phyloP scores from a whole-genome alignment of 2,329 filamentous ascomycete genomes.

The Phaeosphaeria sp. region DNA sequence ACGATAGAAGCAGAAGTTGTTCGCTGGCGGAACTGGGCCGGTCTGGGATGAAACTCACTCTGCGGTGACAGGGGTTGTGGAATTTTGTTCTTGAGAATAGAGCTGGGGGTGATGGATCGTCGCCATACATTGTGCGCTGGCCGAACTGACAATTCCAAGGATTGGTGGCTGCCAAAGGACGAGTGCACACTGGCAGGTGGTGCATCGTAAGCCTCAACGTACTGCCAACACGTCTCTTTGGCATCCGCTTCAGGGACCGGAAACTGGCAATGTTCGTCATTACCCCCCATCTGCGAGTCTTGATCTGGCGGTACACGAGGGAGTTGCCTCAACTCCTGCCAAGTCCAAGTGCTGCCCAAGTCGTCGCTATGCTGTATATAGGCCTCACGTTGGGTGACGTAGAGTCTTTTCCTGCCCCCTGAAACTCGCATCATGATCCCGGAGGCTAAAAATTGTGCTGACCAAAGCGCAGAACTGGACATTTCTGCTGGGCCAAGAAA shows the following conservation, averaged over 20 bases:
- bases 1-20: constrained; percentile 38
- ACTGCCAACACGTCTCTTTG: constrained; percentile 71
- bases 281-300: constrained; percentile 39
- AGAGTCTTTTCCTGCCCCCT: constrained; percentile 68
- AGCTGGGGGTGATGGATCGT: constrained; percentile 42
- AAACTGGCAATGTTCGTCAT: constrained; percentile 44
- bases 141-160: constrained; percentile 40
- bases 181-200: constrained; percentile 53
- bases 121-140: constrained; percentile 44
- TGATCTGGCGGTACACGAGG: constrained; percentile 61
- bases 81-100: constrained; percentile 39
- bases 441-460: constrained; percentile 71
- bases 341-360: constrained; percentile 66
- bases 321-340: constrained; percentile 71
- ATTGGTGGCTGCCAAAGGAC: constrained; percentile 51
- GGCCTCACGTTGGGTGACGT: constrained; percentile 76
- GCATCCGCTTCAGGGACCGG: constrained; percentile 67
- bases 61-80: constrained; percentile 44
- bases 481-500: constrained; percentile 76
- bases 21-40: constrained; percentile 32
- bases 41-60: constrained; percentile 40
- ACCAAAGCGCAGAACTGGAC: constrained; percentile 75
- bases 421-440: constrained; percentile 76
- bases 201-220: constrained; percentile 69
- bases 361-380: constrained; percentile 70